Percentiles rank a stretch among this genome's conserved stretches.
phyloP scores from a whole-genome alignment of 352 stramenopile genomes.

The Phytophthora rubi region DNA sequence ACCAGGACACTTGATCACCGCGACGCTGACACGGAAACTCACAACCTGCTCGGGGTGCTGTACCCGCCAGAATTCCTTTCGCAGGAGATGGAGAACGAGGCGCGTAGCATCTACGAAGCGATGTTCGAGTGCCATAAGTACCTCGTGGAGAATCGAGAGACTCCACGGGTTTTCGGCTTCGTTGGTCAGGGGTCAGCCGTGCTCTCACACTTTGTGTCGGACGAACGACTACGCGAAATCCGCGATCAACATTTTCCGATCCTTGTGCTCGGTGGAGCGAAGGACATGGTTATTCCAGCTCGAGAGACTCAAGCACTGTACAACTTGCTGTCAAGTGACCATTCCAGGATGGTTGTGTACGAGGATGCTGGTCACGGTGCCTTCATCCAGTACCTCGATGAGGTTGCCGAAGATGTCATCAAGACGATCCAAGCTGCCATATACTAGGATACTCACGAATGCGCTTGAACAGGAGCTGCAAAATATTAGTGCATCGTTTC shows the following conservation, averaged over 20 bases:
- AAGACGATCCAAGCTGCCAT: conserved; percentile 26
- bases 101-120: conserved; percentile 33
- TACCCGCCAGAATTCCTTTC: conserved; percentile 44
- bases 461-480: not conserved
- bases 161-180: conserved; percentile 34
- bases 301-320: conserved; percentile 37
- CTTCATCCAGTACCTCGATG: conserved; percentile 54
- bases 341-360: conserved; percentile 44
- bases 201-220: conserved; percentile 46
- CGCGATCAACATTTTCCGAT: conserved; percentile 45
- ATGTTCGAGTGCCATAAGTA: conserved; percentile 48
- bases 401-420: conserved; percentile 43
- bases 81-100: conserved; percentile 34
- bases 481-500: not conserved
- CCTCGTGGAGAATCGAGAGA: conserved; percentile 35
- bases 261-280: conserved; percentile 35
- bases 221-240: conserved; percentile 46
- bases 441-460: not conserved
- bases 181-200: conserved; percentile 44
- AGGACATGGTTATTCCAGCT: conserved; percentile 44
- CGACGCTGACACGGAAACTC: conserved; percentile 34
- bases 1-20: conserved; percentile 34
- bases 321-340: conserved; percentile 36
- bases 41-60: conserved; percentile 41
- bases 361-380: conserved; percentile 48